Evolutionary conservation across 1,284 basidiomycete species (phyloP).

Genomic region (Wolfiporia cocos): DNA sequence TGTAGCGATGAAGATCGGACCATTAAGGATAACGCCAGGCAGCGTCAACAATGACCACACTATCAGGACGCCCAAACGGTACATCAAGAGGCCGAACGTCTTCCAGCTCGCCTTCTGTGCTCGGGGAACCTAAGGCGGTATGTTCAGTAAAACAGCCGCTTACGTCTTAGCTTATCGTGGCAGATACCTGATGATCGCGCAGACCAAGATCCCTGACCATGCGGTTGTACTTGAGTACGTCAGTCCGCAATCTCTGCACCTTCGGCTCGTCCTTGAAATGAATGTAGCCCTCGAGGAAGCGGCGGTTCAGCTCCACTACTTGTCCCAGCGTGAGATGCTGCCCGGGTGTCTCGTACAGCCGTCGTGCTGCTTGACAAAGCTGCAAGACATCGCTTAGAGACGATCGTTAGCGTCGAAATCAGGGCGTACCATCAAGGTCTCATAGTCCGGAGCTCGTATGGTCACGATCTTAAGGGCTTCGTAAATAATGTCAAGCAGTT

Average conservation of each 20-base stretch:
- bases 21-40: slow-evolving; percentile 93
- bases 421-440: slow-evolving; percentile 84
- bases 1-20: slow-evolving; percentile 92
- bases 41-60: slow-evolving; percentile 88
- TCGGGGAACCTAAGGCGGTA: slow-evolving; percentile 59
- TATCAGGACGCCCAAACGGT: slow-evolving; percentile 77
- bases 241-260: slow-evolving; percentile 75
- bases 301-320: slow-evolving; percentile 94
- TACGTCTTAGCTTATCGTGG: too few species aligned
- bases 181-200: slow-evolving; percentile 88
- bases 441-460: slow-evolving; percentile 93
- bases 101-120: slow-evolving; percentile 87
- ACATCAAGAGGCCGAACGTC: slow-evolving; percentile 79
- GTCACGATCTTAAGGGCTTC: slow-evolving; percentile 97
- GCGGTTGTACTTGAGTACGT: slow-evolving; percentile 94
- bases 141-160: neutral
- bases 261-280: slow-evolving; percentile 94
- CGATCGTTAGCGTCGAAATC: neutral
- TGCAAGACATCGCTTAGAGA: slow-evolving; percentile 22
- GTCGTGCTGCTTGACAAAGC: slow-evolving; percentile 93
- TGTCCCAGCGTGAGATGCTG: slow-evolving; percentile 93
- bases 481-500: slow-evolving; percentile 90
- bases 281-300: slow-evolving; percentile 90
- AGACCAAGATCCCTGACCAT: slow-evolving; percentile 88
- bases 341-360: slow-evolving; percentile 93